Conservation (phyloP, 2,329 filamentous ascomycete genomes). For the Aspergillus jensenii region DNA sequence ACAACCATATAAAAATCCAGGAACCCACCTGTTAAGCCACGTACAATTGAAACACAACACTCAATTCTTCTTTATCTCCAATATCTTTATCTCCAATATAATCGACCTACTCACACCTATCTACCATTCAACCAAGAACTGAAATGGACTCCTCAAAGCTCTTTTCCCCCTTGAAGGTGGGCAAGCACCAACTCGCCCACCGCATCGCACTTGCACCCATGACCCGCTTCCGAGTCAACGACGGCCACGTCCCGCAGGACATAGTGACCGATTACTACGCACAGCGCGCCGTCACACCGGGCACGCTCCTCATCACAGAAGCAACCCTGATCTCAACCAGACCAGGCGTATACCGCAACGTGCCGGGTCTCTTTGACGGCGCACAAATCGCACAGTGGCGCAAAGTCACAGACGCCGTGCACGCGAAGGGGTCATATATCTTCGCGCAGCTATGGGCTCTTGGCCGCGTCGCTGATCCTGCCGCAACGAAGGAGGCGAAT, state of each 20-base stretch:
- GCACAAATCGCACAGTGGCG: conserved; percentile 63
- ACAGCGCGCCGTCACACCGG: conserved; percentile 53
- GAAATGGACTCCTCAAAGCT: conserved; percentile 24
- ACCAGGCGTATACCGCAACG: conserved; percentile 50
- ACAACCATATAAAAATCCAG: too few species aligned
- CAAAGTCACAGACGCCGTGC: conserved; percentile 60
- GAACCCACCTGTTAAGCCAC: too few species aligned
- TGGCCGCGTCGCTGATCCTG: conserved; percentile 54
- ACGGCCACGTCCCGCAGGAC: conserved; percentile 50
- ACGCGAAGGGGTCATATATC: conserved; percentile 61
- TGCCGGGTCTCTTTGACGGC: conserved; percentile 58
- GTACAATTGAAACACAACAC: too few species aligned
- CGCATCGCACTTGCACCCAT: conserved; percentile 59
- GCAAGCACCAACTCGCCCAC: conserved; percentile 42
- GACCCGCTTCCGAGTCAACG: conserved; percentile 53
- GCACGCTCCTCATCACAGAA: conserved; percentile 61
- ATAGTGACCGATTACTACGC: conserved; percentile 53
- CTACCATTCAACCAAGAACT: background rate
- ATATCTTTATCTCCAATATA: background rate
- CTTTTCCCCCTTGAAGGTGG: conserved; percentile 43
- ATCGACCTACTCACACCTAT: too few species aligned
- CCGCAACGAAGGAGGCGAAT: conserved; percentile 23
- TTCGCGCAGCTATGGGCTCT: conserved; percentile 63
- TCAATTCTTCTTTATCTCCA: background rate
- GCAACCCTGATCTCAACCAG: conserved; percentile 53